phyloP scores from a whole-genome alignment of 1,284 basidiomycete genomes.

The Schizophyllum commune region DNA sequence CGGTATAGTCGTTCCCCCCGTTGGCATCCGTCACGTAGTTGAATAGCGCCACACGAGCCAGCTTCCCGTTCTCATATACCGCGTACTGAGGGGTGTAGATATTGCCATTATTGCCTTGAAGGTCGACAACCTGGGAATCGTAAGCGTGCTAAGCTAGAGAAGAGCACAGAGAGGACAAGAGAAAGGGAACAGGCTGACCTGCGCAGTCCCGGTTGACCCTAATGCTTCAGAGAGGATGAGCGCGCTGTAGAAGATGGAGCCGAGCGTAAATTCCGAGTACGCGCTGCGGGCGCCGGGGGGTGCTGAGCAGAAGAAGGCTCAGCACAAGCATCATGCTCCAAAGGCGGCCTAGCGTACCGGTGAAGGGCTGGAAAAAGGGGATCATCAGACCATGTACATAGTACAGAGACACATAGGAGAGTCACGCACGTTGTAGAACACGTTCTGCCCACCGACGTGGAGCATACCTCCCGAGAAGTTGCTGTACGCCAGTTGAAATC shows the following conservation, averaged over 20 bases:
- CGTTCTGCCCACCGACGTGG: constrained; percentile 62
- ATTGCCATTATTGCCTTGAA: constrained; percentile 37
- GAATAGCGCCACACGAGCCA: constrained; percentile 57
- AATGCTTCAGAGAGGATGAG: constrained; percentile 62
- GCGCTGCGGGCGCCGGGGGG: constrained; percentile 50
- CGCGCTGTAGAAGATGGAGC: constrained; percentile 60
- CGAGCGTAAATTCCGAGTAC: constrained; percentile 54
- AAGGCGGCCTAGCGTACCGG: constrained; percentile 24
- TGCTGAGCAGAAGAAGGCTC: constrained; percentile 19
- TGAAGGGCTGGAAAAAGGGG: constrained; percentile 34
- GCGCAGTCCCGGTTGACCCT: constrained; percentile 49
- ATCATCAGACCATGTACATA: not conserved
- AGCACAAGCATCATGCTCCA: not conserved
- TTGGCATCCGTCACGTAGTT: constrained; percentile 58
- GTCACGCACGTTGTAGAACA: constrained; percentile 53
- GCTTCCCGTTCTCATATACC: constrained; percentile 57
- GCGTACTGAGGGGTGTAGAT: constrained; percentile 63
- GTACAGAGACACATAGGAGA: not conserved
- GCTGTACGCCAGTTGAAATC: constrained; percentile 50
- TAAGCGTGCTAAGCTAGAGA: too few relatives aligned
- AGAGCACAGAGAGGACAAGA: too few relatives aligned
- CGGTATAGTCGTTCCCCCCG: constrained; percentile 43
- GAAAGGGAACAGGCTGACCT: constrained; percentile 22
- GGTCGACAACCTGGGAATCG: constrained; percentile 45
- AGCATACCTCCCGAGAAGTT: constrained; percentile 54